Percentiles rank a stretch among this genome's conserved stretches.
These are phyloP conservation scores for Lipomyces yamadae DNA, from an alignment of 805 yeast species.

Conservation along the genomic window DNA sequence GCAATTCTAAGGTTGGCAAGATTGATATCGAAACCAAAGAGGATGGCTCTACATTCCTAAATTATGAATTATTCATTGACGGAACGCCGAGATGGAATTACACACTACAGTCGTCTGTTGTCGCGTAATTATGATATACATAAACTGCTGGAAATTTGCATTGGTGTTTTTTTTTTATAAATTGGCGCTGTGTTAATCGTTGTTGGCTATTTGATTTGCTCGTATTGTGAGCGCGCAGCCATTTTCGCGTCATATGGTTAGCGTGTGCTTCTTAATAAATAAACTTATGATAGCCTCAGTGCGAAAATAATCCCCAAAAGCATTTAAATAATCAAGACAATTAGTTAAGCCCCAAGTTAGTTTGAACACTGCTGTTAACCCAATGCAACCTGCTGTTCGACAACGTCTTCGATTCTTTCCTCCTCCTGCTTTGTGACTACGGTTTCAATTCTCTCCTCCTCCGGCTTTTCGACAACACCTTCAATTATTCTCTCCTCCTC, in stretches of 20 bases:
- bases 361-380: too few species aligned
- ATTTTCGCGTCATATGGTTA: not conserved
- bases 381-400: conserved; percentile 4
- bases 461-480: conserved; percentile 10
- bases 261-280: not conserved
- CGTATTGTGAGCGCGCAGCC: not conserved
- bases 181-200: not conserved
- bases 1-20: conserved; percentile 37
- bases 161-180: not conserved
- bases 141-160: conserved; percentile 1
- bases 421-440: conserved; percentile 18
- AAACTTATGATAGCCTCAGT: not conserved
- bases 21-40: conserved; percentile 25
- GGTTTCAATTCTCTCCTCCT: conserved; percentile 10
- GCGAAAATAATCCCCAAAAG: not conserved
- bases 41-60: conserved; percentile 12
- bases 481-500: conserved; percentile 24
- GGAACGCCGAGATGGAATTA: conserved; percentile 31
- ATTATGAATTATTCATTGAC: conserved; percentile 26
- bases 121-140: not conserved
- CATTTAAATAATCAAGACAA: too few species aligned
- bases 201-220: not conserved
- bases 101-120: not conserved
- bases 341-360: too few species aligned
- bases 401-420: conserved; percentile 18